phyloP scores from a whole-genome alignment of 2,329 filamentous ascomycete genomes.

The Fusarium chlamydosporum region DNA sequence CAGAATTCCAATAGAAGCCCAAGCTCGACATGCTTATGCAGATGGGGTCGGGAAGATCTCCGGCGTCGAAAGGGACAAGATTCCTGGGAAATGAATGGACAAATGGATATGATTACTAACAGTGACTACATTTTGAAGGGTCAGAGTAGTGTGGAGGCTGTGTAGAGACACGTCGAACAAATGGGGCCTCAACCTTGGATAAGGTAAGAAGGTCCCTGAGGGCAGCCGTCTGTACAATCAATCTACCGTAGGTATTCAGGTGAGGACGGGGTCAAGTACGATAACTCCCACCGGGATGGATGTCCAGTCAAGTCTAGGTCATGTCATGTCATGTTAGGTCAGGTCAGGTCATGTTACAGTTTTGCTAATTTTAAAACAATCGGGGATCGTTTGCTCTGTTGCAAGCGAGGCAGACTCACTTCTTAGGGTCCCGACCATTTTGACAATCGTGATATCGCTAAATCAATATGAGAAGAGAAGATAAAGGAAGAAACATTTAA shows the following conservation, averaged over 20 bases:
- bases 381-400: conserved; percentile 25
- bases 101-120: conserved; percentile 2
- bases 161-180: conserved; percentile 49
- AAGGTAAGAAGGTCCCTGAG: neutral
- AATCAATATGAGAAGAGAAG: neutral
- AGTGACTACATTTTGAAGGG: neutral
- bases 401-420: conserved; percentile 24
- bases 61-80: conserved; percentile 20
- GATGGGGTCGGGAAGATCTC: conserved; percentile 25
- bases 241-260: too few species aligned
- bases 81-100: neutral
- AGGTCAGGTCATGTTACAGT: neutral
- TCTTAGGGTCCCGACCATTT: neutral
- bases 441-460: conserved; percentile 35
- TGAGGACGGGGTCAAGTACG: neutral
- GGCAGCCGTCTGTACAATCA: neutral
- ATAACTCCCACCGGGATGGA: conserved; percentile 7
- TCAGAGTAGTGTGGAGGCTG: conserved; percentile 43
- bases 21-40: conserved; percentile 5
- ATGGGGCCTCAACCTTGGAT: conserved; percentile 27
- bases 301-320: neutral
- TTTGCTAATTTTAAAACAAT: conserved; percentile 47
- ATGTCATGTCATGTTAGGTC: too few species aligned
- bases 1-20: conserved; percentile 44
- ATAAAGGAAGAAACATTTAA: too few species aligned